Conservation (phyloP, 306 rosid genomes). For the Ceratonia siliqua region DNA sequence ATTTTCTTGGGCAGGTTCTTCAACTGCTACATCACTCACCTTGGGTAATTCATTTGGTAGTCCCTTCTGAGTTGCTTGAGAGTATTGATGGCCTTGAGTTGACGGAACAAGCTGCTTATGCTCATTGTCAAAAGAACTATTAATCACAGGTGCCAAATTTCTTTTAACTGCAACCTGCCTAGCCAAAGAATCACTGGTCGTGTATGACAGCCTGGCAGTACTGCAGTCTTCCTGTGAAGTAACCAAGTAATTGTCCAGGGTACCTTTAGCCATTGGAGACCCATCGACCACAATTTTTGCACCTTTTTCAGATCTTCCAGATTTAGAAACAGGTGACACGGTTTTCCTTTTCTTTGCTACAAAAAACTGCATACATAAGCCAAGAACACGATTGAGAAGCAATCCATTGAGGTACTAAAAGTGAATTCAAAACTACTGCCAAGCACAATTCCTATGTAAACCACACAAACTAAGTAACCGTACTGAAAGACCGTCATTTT, state of each 20-base stretch:
- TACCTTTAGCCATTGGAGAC: constrained; percentile 73
- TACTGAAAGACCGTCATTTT: background rate
- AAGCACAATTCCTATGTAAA: background rate
- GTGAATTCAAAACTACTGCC: background rate
- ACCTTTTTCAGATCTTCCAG: constrained; percentile 55
- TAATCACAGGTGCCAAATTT: constrained; percentile 53
- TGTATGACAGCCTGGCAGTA: constrained; percentile 15
- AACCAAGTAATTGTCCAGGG: constrained; percentile 63
- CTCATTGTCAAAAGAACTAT: constrained; percentile 44
- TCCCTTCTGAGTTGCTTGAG: constrained; percentile 30
- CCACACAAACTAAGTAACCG: constrained; percentile 4
- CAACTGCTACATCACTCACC: constrained; percentile 33
- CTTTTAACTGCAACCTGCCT: constrained; percentile 50
- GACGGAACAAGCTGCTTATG: constrained; percentile 29
- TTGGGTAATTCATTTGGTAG: constrained; percentile 16
- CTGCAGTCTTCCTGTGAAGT: constrained; percentile 50
- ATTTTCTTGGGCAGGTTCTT: constrained; percentile 27
- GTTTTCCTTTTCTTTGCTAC: constrained; percentile 82
- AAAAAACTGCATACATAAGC: constrained; percentile 58
- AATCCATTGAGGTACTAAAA: background rate
- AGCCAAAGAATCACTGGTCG: constrained; percentile 22
- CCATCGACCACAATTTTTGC: constrained; percentile 46
- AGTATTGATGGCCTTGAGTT: constrained; percentile 28
- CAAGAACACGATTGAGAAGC: background rate
- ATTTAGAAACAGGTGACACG: constrained; percentile 54